Evolutionary conservation across 805 yeast genomes (phyloP).

Genomic region (Metschnikowia lunata): DNA sequence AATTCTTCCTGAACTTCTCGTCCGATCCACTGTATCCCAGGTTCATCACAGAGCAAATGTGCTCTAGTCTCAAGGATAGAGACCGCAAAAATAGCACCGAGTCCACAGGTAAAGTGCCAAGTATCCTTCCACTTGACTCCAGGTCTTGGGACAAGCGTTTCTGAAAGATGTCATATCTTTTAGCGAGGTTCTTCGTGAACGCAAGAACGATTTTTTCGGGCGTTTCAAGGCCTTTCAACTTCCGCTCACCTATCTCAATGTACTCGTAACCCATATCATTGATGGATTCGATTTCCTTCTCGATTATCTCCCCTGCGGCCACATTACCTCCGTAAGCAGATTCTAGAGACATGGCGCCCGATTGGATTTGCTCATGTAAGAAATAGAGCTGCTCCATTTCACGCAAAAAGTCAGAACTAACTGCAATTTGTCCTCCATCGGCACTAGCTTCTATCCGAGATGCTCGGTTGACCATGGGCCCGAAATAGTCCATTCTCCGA

Average conservation of each 20-base stretch:
- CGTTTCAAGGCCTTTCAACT: constrained; percentile 89
- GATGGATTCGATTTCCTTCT: constrained; percentile 59
- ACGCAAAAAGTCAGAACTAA: constrained; percentile 74
- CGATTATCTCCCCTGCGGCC: constrained; percentile 53
- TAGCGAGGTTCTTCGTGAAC: constrained; percentile 61
- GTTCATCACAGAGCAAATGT: constrained; percentile 47
- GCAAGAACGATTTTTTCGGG: constrained; percentile 81
- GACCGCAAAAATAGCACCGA: constrained; percentile 49
- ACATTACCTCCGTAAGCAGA: constrained; percentile 44
- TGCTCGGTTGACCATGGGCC: constrained; percentile 96
- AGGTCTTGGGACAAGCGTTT: constrained; percentile 20
- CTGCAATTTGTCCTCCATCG: constrained; percentile 95
- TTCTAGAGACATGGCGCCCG: constrained; percentile 23
- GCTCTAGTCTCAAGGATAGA: constrained; percentile 54
- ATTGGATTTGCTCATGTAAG: constrained; percentile 39
- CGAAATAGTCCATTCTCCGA: constrained; percentile 96
- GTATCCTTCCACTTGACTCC: constrained; percentile 24
- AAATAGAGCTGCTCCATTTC: constrained; percentile 60
- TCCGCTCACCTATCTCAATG: constrained; percentile 75
- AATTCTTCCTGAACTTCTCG: constrained; percentile 24
- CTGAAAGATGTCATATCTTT: constrained; percentile 49
- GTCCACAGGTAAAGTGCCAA: constrained; percentile 41
- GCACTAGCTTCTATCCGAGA: constrained; percentile 92
- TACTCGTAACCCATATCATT: constrained; percentile 66
- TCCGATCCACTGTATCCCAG: constrained; percentile 33